These are phyloP conservation scores for Plasmodium inui DNA, from an alignment of 169 alveolate species.

Conservation along the genomic window DNA sequence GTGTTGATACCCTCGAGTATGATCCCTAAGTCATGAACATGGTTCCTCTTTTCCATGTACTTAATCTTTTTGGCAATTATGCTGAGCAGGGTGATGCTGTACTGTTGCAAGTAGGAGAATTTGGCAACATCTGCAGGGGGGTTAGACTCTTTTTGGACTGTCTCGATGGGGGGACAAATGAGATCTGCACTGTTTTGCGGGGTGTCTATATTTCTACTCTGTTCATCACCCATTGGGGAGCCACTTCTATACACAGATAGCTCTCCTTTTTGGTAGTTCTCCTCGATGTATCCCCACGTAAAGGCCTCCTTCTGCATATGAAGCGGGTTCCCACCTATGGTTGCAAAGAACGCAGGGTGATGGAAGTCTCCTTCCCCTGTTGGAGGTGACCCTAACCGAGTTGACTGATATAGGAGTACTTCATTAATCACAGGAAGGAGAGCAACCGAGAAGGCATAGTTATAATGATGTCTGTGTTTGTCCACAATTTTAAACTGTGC, in stretches of 20 bases:
- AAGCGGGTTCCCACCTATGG: conserved; percentile 22
- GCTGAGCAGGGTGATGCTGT: conserved; percentile 16
- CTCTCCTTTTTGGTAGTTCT: conserved; percentile 10
- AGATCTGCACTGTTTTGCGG: not conserved
- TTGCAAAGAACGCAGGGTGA: not conserved
- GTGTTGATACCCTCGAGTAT: conserved; percentile 20
- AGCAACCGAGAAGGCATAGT: conserved; percentile 42
- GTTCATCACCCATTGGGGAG: not conserved
- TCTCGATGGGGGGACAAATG: not conserved
- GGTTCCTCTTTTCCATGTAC: conserved; percentile 19
- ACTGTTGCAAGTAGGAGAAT: not conserved
- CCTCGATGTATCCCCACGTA: conserved; percentile 31
- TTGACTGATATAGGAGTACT: conserved; percentile 12
- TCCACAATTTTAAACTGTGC: conserved; percentile 1
- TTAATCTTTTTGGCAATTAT: conserved; percentile 53
- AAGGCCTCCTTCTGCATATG: conserved; percentile 52
- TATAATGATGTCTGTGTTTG: conserved; percentile 48
- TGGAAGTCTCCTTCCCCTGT: not conserved
- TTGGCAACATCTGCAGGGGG: not conserved
- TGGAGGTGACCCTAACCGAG: not conserved
- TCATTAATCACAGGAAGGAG: conserved; percentile 23
- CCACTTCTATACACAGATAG: not conserved
- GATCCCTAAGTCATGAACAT: not conserved
- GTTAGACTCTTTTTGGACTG: not conserved
- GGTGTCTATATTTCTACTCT: not conserved